Percentiles rank a stretch among this genome's conserved stretches.
Evolutionary conservation across 805 yeast genomes (phyloP).

Genomic region (Candida railenensis): DNA sequence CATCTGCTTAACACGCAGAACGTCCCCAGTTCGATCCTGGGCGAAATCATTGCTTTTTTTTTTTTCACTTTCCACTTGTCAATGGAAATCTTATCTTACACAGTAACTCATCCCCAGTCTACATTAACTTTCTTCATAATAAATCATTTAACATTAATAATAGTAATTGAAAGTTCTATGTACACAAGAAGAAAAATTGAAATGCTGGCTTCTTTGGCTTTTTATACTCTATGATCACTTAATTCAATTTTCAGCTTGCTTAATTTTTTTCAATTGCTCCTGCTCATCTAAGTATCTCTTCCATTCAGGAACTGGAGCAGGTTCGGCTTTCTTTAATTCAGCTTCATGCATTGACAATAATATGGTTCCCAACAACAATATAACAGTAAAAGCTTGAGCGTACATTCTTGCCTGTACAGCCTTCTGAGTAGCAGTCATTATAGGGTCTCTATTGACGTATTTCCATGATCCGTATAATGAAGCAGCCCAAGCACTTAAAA

Average conservation of each 20-base stretch:
- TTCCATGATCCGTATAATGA: constrained; percentile 81
- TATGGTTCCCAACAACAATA: constrained; percentile 65
- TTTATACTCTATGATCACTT: neutral
- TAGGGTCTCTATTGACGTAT: constrained; percentile 66
- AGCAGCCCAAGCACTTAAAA: constrained; percentile 76
- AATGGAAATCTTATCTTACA: too few species aligned
- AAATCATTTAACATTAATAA: neutral
- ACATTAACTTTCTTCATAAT: neutral
- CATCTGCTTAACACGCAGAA: constrained; percentile 99
- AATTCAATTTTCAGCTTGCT: neutral
- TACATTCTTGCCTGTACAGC: constrained; percentile 89
- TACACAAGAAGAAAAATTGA: neutral
- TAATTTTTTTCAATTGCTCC: constrained; percentile 10
- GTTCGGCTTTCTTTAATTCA: constrained; percentile 41
- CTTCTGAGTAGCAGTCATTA: constrained; percentile 75
- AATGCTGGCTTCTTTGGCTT: too few species aligned
- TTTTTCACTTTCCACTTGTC: neutral
- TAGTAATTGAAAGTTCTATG: neutral
- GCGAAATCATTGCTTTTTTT: constrained; percentile 73
- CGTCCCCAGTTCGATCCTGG: constrained; percentile 99
- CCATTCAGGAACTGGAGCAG: constrained; percentile 38
- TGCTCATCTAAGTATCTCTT: constrained; percentile 28
- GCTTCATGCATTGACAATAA: constrained; percentile 65
- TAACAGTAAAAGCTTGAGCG: constrained; percentile 80
- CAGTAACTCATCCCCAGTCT: too few species aligned